Base-by-base conservation (phyloP, 371 early-diverging fungal species). In the Apophysomyces ossiformis region DNA sequence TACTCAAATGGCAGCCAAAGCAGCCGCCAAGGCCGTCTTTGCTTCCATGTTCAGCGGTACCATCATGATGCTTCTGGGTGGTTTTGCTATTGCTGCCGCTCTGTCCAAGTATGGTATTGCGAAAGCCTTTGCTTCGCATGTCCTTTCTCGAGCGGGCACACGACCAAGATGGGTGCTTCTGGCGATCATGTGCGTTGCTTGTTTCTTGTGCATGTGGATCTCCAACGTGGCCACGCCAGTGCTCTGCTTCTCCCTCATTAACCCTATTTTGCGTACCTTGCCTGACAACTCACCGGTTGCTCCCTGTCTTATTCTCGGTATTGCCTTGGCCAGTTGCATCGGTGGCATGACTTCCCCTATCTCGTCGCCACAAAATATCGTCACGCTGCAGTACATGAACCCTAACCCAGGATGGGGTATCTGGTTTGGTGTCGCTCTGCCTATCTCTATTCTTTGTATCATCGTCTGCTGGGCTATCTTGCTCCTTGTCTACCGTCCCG, bases 261-360 rank as follows among this genome's bases (percentile, higher is more conserved):
- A 90, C 72, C 90, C 94, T 12, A 91, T 94, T 45, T 73, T 94
- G 47, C 87, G 92, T 43, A 90, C 88, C 37, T 64, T 79, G n/a
- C 90, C 92, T 12, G 78, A 76, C 65, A 69, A 73, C 43, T 88
- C 88, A 0, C 79, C 90, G 0, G 96, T 96, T 64, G 95, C 90
- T 8, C 89, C 89, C 26, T 90, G 92, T 56, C 83, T 97, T 36
- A 88, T 97, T 57, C 79, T 97, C 16, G 98, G 96, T 8, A 96
- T 96, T 64, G 97, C 98, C 3, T 77, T 97, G 57, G 96, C 96
- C 5, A 89, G 95, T 41, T 95, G 96, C 65, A 89, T 96, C 18
- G 98, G 96, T 46, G 97, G 96, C 5, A 94, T 96, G 95, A 90
- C 95, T 1, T 92, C 95, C 11, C 98, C 98, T 4, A 97, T 97